phyloP scores from a whole-genome alignment of 2,329 filamentous ascomycete genomes.

The Penicillium sp. region DNA sequence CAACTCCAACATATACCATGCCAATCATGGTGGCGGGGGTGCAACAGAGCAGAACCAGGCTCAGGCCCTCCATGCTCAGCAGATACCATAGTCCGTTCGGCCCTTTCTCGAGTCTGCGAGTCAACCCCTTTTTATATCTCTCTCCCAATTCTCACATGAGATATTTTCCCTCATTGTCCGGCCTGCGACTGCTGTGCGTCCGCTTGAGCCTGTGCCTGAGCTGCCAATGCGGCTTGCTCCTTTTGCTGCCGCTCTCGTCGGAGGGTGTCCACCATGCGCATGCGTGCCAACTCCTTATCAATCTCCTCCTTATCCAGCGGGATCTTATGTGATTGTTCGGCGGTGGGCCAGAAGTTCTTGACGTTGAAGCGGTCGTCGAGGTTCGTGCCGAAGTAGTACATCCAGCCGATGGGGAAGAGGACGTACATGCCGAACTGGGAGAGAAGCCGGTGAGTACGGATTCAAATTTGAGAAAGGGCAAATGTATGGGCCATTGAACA shows the following conservation, averaged over 20 bases:
- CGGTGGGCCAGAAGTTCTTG: conserved; percentile 90
- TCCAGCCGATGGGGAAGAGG: conserved; percentile 97
- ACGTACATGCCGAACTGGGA: conserved; percentile 94
- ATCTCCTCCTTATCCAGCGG: conserved; percentile 66
- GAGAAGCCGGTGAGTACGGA: background rate
- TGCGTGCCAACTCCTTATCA: conserved; percentile 75
- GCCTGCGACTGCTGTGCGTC: conserved; percentile 20
- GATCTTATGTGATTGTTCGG: conserved; percentile 59
- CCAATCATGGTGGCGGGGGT: background rate
- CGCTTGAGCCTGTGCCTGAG: conserved; percentile 24
- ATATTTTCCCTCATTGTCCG: conserved; percentile 22
- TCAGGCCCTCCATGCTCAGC: background rate
- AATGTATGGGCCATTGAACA: background rate
- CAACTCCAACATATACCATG: conserved; percentile 18
- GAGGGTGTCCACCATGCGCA: conserved; percentile 60
- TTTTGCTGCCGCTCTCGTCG: conserved; percentile 52
- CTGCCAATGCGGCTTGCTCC: conserved; percentile 9
- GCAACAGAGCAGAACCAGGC: background rate
- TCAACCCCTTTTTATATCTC: background rate
- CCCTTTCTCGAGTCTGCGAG: background rate
- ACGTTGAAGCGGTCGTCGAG: conserved; percentile 91
- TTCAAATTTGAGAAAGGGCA: background rate
- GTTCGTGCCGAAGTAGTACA: conserved; percentile 99
- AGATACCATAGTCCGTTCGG: background rate
- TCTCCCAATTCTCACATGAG: background rate